Evolutionary conservation across 2,329 filamentous ascomycete species (phyloP), one percentile per base, ranked within the genome.

Genomic region (Geosmithia flava): DNA sequence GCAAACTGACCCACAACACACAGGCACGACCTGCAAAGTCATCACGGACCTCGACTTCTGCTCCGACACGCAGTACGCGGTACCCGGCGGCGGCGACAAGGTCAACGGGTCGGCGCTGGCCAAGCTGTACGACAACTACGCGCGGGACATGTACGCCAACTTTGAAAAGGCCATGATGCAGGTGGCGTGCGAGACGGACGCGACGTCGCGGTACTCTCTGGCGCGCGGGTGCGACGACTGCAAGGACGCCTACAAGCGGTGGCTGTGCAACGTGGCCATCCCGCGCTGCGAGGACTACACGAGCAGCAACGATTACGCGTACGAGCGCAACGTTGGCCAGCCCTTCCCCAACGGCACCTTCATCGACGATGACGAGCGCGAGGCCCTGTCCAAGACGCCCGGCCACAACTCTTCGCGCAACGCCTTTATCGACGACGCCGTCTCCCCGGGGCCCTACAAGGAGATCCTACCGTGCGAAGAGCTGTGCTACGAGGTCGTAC

Each of bases 201-300:
- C 76, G 2, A 81, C 83, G 33, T 80, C 85, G 15, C 77, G 78
- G 53, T 98, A 95, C 67, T 95, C 89, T 1, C 79, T 97, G 15
- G 85, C 80, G 2, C 78, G 81, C 42, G 78, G 66, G 55, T 98
- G 93, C 69, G 64, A 70, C 42, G 77, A 94, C 63, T 98, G 93
- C 65, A 78, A 72, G 16, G 59, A 62, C 1, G 87, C 88, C 8
- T 98, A 98, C 74, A 96, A 94, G 63, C 74, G 81, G 58, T 98
- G 93, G 93, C 81, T 98, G 19, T 98, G 93, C 68, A 85, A 87
- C 20, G 89, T 97, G 27, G 85, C 81, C 16, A 93, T 98, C 52
- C 93, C 93, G 1, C 85, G 90, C 29, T 98, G 93, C 68, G 83
- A 87, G 58, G 91, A 96, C 66, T 93, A 86, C 57, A 78, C 74